Base-by-base conservation (phyloP, 208 protist genomes). In the Crithidia thermophila region DNA sequence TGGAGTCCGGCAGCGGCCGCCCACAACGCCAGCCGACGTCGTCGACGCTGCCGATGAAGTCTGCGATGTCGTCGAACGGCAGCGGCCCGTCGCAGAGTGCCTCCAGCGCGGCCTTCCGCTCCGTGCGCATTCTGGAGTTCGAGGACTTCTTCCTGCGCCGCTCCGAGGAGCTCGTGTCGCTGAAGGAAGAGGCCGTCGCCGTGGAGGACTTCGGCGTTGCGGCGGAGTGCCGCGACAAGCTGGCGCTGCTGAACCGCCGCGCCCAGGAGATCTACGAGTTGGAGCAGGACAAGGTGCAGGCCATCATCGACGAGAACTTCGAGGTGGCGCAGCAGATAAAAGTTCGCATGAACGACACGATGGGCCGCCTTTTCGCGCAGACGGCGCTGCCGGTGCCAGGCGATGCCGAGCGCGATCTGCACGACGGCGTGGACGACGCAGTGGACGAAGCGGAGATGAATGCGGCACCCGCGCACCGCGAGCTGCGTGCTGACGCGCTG, bases 291-390 rank as follows among this genome's bases (percentile, higher is more conserved):
- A 97, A 97, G 77, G 87, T 95, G 33, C 81, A 93, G 43, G 87
- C 90, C n/a, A 94, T 97, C 49, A 87, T 94, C 52, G 82, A 93
- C 31, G 90, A 97, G 51, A 78, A 96, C 60, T 97, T 95, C 82
- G 91, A 90, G 14, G 64, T 72, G 10, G 93, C 93, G 14, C 82
- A 95, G 62, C 40, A 81, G 43, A 61, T 79, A 7, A 91, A 93
- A 49, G 65, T 65, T n/a, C 58, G 63, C 51, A 96, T 97, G 82
- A 85, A 96, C 62, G 37, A 65, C 0, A 47, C 94, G 9, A 72
- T 93, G 11, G 76, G 85, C n/a, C 68, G 51, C 4, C 82, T 88
- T 1, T 87, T 84, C 33, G 57, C 53, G 30, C 76, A 88, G 45
- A 74, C 77, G 4, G 60, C 80, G 36, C 20, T 93, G 14, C 84